phyloP scores from a whole-genome alignment of 257 asterid genomes.

The Solanum commersonii region DNA sequence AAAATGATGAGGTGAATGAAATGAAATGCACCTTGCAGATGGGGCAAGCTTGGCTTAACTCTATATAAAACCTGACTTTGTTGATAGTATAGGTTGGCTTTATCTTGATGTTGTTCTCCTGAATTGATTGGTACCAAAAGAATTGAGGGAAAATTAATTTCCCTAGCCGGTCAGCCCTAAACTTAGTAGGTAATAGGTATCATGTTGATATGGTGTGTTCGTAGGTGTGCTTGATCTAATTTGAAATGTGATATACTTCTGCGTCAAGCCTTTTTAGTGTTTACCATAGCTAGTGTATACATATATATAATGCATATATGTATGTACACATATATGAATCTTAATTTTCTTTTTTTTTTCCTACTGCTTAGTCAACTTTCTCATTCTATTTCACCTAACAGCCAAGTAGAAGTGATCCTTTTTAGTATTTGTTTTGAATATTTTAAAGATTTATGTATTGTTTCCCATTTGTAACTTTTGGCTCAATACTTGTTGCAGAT shows the following conservation, averaged over 20 bases:
- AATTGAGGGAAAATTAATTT: not conserved
- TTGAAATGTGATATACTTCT: not conserved
- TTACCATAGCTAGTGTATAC: not conserved
- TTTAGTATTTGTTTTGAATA: not conserved
- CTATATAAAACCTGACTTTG: not conserved
- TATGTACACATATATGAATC: not conserved
- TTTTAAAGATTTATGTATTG: not conserved
- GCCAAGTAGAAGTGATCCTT: not conserved
- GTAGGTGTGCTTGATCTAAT: not conserved
- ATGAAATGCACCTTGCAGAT: not conserved
- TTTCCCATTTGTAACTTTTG: not conserved
- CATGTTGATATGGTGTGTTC: not conserved
- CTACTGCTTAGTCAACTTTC: not conserved
- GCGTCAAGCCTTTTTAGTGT: not conserved
- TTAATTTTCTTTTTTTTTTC: not conserved
- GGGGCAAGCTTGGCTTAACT: not conserved
- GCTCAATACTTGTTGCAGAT: not conserved
- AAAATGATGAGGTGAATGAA: not conserved
- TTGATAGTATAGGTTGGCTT: not conserved
- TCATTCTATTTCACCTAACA: not conserved
- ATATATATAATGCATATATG: not conserved
- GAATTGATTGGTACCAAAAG: not conserved
- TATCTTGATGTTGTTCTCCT: not conserved
- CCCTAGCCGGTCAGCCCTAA: not conserved
- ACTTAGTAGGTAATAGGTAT: not conserved